Evolutionary conservation across 805 yeast genomes (phyloP).

Genomic region (Torulaspora franciscae): DNA sequence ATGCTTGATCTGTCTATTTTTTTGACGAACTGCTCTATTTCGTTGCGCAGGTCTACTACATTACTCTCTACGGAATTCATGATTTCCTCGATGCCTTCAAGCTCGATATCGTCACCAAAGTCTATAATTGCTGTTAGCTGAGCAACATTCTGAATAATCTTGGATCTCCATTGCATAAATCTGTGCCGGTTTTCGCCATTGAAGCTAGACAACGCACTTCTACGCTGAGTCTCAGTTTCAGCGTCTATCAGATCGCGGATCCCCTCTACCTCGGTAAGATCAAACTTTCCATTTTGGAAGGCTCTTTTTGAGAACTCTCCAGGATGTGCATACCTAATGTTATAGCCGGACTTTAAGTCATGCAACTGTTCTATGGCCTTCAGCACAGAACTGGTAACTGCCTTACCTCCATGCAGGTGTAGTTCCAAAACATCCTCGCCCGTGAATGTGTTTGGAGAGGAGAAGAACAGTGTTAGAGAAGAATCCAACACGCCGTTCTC

Average conservation of each 20-base stretch:
- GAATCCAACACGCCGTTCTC: constrained; percentile 57
- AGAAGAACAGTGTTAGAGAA: constrained; percentile 64
- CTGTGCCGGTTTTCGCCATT: constrained; percentile 57
- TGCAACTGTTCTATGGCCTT: constrained; percentile 55
- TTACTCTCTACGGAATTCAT: constrained; percentile 46
- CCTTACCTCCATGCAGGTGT: constrained; percentile 93
- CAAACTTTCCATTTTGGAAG: constrained; percentile 75
- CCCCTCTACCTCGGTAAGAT: constrained; percentile 87
- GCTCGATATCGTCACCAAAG: constrained; percentile 89
- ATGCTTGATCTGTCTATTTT: constrained; percentile 57
- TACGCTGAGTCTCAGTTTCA: constrained; percentile 84
- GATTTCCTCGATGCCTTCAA: constrained; percentile 56
- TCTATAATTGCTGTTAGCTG: constrained; percentile 83
- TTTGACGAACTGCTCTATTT: constrained; percentile 41
- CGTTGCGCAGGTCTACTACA: constrained; percentile 40
- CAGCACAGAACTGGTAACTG: constrained; percentile 68
- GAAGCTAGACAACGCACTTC: constrained; percentile 67
- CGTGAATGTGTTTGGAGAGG: constrained; percentile 74
- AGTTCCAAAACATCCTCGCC: constrained; percentile 89
- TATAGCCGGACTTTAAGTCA: constrained; percentile 35
- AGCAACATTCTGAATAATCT: constrained; percentile 63
- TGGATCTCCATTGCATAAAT: constrained; percentile 62
- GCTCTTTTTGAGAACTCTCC: constrained; percentile 92
- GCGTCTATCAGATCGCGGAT: constrained; percentile 85
- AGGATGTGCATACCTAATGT: constrained; percentile 77